A percentile compares a stretch with the other conserved stretches of the same genome.
Conservation (phyloP, 2,329 filamentous ascomycete species). For the Xylariaceae sp. region DNA sequence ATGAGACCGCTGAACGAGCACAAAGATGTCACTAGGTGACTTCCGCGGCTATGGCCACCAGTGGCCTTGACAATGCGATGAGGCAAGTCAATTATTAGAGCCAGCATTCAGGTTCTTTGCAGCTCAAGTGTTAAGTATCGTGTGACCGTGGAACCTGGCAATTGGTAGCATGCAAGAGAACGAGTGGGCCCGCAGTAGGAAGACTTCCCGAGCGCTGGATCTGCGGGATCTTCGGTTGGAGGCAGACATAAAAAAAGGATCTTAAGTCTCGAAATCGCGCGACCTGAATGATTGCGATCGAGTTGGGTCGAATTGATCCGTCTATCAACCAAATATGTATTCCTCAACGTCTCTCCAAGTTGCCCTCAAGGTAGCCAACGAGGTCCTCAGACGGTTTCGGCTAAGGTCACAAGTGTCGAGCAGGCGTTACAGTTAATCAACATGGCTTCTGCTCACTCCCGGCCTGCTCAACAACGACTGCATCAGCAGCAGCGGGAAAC, state of each 20-base stretch:
- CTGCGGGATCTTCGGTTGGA: not conserved
- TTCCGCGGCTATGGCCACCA: no score
- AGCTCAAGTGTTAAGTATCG: not conserved
- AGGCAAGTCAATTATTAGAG: not conserved
- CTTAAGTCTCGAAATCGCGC: not conserved
- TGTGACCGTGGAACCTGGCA: not conserved
- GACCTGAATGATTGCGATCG: not conserved
- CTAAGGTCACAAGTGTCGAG: not conserved
- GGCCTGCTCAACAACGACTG: not conserved
- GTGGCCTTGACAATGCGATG: not conserved
- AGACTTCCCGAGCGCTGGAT: not conserved
- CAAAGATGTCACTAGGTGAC: no score
- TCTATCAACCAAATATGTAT: not conserved
- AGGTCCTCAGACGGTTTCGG: conserved; percentile 10
- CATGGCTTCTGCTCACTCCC: not conserved
- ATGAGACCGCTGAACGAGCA: not conserved
- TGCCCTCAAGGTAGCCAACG: conserved; percentile 17
- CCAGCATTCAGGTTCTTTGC: not conserved
- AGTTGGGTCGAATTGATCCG: not conserved
- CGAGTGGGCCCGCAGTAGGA: not conserved
- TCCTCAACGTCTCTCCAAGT: not conserved
- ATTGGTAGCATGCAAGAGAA: not conserved
- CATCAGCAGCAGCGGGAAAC: not conserved
- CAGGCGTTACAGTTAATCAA: not conserved
- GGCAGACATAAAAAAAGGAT: not conserved